These are phyloP conservation scores for Schizothecium vesticola DNA, from an alignment of 495 filamentous ascomycete genomes.

Conservation along the genomic window DNA sequence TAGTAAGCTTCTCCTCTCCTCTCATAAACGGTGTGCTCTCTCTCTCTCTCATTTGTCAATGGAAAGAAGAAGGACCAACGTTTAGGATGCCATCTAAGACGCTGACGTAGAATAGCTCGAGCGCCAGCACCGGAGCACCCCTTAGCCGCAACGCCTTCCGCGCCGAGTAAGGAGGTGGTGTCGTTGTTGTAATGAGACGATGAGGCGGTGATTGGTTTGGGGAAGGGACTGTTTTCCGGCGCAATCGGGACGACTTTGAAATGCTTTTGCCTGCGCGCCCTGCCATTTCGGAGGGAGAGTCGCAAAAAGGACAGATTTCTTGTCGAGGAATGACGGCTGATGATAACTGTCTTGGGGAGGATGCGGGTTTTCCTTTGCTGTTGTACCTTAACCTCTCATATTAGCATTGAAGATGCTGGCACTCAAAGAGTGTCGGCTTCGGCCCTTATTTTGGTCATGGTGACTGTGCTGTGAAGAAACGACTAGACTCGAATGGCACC, in stretches of 20 bases:
- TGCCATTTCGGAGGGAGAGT: too few relatives aligned
- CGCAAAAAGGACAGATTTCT: neutral
- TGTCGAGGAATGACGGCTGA: neutral
- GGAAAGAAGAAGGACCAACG: neutral
- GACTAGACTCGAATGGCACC: neutral
- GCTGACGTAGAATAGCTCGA: slow-evolving; percentile 6
- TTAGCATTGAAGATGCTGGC: neutral
- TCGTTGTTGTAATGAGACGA: neutral
- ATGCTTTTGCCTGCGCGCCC: neutral
- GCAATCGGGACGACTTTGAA: neutral
- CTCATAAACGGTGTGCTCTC: neutral
- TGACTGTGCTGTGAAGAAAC: neutral
- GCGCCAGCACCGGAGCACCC: slow-evolving; percentile 13
- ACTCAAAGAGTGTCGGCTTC: neutral
- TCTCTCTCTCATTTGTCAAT: neutral
- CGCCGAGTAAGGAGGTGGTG: slow-evolving; percentile 15
- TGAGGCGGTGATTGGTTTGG: neutral
- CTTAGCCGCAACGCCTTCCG: slow-evolving; percentile 22
- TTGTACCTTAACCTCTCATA: slow-evolving; percentile 15
- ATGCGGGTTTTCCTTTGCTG: slow-evolving; percentile 3
- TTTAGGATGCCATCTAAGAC: neutral
- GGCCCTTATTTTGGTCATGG: neutral
- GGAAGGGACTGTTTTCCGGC: slow-evolving; percentile 5
- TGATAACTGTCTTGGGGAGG: neutral
- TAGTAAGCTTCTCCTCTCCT: slow-evolving; percentile 26